These are phyloP conservation scores for Scleroderma citrinum DNA, from an alignment of 768 basidiomycete species.

Conservation along the genomic window DNA sequence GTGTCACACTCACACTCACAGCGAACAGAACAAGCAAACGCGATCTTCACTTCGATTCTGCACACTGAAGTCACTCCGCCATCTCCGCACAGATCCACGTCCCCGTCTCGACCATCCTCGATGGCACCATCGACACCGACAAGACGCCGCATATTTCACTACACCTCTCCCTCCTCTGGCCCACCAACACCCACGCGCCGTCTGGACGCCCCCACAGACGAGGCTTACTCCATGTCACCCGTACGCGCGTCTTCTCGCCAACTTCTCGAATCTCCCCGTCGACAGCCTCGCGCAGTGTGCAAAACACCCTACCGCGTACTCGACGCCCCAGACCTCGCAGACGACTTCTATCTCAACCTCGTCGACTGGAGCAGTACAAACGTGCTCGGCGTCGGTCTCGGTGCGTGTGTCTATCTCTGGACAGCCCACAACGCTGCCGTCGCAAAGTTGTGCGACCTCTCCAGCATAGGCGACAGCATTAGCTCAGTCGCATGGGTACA, in stretches of 20 bases:
- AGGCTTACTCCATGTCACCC: constrained; percentile 87
- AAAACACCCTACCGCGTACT: constrained; percentile 96
- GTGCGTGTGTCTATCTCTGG: constrained; percentile 94
- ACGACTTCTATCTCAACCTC: constrained; percentile 97
- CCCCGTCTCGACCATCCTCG: constrained; percentile 50
- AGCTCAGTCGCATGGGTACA: constrained; percentile 95
- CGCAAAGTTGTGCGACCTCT: constrained; percentile 83
- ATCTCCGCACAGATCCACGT: constrained; percentile 55
- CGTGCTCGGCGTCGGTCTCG: constrained; percentile 89
- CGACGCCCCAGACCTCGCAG: constrained; percentile 94
- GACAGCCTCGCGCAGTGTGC: constrained; percentile 75
- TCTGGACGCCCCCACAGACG: constrained; percentile 81
- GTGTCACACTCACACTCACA: constrained; percentile 12
- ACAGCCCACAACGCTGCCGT: constrained; percentile 91
- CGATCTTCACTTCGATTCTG: constrained; percentile 71
- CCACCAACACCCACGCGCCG: constrained; percentile 49
- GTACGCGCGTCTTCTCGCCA: constrained; percentile 78
- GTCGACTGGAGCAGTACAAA: constrained; percentile 98
- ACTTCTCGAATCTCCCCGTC: constrained; percentile 79
- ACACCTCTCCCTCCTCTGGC: constrained; percentile 55
- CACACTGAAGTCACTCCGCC: constrained; percentile 75
- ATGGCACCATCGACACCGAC: constrained; percentile 40
- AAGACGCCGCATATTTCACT: constrained; percentile 59
- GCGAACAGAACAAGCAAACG: constrained; percentile 74
- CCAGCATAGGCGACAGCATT: constrained; percentile 58